A percentile compares a stretch with the other conserved stretches of the same genome.
Evolutionary conservation across 2,329 filamentous ascomycete species (phyloP).

Genomic region (Leptodontidium sp.): DNA sequence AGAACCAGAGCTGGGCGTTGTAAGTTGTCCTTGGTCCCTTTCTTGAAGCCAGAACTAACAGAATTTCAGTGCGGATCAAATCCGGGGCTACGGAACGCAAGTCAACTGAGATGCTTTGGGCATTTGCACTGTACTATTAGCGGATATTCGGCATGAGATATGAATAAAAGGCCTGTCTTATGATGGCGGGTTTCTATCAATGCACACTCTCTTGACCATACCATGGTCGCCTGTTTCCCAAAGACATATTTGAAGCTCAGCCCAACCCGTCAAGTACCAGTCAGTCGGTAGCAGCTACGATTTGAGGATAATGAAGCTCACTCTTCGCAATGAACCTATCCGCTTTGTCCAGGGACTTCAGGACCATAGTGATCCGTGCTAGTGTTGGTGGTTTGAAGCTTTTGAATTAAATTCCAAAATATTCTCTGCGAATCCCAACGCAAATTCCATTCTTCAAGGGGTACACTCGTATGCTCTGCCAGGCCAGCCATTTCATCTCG

Average conservation of each 20-base stretch:
- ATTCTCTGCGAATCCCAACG: no score
- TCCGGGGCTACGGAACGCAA: slow-evolving; percentile 95
- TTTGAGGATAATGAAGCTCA: no score
- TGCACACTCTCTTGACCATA: not conserved
- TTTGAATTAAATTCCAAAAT: not conserved
- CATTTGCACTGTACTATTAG: slow-evolving; percentile 44
- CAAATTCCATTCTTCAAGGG: no score
- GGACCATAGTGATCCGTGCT: no score
- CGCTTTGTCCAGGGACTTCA: no score
- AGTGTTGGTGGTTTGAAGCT: not conserved
- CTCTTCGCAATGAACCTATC: no score
- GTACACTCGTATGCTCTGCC: no score
- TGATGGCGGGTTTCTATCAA: not conserved
- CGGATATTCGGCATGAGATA: slow-evolving; percentile 40
- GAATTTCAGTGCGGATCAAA: slow-evolving; percentile 74
- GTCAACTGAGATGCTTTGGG: slow-evolving; percentile 50
- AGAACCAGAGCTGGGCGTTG: slow-evolving; percentile 97
- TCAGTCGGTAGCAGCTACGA: no score
- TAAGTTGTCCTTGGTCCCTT: slow-evolving; percentile 33
- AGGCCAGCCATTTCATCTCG: no score
- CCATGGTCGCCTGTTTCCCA: not conserved
- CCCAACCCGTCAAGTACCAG: no score
- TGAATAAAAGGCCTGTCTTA: slow-evolving; percentile 24
- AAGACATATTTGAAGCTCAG: not conserved
- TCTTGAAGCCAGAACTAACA: slow-evolving; percentile 32